Conservation (phyloP, 306 rosid genomes). For the Quercus cerris region DNA sequence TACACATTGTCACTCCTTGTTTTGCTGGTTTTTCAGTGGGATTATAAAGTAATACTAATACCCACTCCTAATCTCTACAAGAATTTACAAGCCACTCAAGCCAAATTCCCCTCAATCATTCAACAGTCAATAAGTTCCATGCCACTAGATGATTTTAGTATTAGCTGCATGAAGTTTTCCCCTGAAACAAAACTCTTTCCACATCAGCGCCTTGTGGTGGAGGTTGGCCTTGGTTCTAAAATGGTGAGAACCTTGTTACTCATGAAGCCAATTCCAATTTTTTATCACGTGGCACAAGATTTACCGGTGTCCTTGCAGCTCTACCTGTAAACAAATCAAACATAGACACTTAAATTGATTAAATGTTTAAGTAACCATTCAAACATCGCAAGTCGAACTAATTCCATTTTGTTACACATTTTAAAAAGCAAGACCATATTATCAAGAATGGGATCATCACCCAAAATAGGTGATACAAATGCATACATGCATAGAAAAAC, state of each 20-base stretch:
- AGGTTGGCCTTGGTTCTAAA: background rate
- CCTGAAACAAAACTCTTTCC: background rate
- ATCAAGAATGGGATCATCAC: no score
- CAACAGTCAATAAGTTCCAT: no score
- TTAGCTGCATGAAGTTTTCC: background rate
- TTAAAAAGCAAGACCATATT: no score
- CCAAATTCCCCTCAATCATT: no score
- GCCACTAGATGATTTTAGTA: background rate
- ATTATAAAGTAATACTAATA: background rate
- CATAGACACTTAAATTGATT: background rate
- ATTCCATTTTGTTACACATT: background rate
- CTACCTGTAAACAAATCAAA: slow-evolving; percentile 48
- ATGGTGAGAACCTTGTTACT: background rate
- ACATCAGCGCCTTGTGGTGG: background rate
- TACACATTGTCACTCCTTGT: background rate
- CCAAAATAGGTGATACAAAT: no score
- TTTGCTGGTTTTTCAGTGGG: background rate
- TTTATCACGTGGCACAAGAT: slow-evolving; percentile 34
- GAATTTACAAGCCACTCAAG: background rate
- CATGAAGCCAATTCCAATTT: slow-evolving; percentile 34
- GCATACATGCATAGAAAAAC: no score
- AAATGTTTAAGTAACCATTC: slow-evolving; percentile 3
- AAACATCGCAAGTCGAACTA: background rate
- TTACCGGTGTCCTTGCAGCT: slow-evolving; percentile 35
- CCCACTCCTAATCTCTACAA: background rate